Base-by-base conservation (phyloP, 2,329 filamentous ascomycete species). In the Sporothrix phasma region DNA sequence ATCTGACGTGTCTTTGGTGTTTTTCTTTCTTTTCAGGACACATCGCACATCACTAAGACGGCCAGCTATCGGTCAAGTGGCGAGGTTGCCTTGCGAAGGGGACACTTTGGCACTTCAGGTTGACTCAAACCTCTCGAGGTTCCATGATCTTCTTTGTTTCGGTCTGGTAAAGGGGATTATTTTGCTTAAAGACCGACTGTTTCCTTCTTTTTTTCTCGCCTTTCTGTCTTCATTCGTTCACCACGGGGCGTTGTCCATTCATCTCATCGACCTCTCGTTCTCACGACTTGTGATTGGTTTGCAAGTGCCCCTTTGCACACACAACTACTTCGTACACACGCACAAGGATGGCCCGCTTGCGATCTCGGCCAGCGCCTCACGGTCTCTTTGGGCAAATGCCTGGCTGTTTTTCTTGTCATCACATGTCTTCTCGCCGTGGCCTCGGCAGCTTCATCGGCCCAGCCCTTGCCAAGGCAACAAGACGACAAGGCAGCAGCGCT, bases 1-100 rank as follows among this genome's bases (percentile, higher is more conserved):
- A 24, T 45, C 37, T 46, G 24, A 59, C 37, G 45, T 63, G 51
- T 47, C 43, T 19, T 58, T 46, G 31, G n/a, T 29, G 5, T 39
- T 39, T 13, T 41, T 7, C 19, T 11, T 39, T 39, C 10, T 41
- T 7, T 37, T 59, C 31, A 64, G 62, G 62, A 59, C 54, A 59
- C 45, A 39, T 29, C 31, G 17, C 56, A 43, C 13, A 26, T 63
- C 45, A 54, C 60, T 62, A 53, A 59, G 29, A 64, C 53, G 45
- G 17, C 22, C 8, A 17, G n/a, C 11, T 22, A 34, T 19, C 31
- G 19, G 6, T 43, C 10, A 5, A 46, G 64, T 65, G 63, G 65
- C 65, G 54, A 66, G 59, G 65, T 63, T 66, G 61, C 47, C 63
- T 63, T 39, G 34, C 8, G 63, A 61, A 47, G 15, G 49, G 49